These are phyloP conservation scores for Nissolia schottii DNA, from an alignment of 306 rosid species.

Conservation along the genomic window DNA sequence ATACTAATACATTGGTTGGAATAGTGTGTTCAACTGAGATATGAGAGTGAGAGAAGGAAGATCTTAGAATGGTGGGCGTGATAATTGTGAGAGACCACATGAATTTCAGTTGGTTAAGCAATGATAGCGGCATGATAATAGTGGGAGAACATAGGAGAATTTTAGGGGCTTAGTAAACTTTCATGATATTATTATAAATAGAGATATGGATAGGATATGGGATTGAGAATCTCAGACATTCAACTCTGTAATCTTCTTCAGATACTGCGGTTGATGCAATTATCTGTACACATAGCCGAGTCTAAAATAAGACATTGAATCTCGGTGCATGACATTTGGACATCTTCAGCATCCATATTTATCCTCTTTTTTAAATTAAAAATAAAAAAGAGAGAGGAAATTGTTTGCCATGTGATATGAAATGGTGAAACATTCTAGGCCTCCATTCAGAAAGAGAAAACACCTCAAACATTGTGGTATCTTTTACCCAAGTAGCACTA, in stretches of 20 bases:
- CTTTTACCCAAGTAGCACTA: neutral
- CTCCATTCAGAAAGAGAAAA: neutral
- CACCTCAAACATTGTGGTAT: neutral
- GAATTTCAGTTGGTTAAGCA: neutral
- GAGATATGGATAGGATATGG: neutral
- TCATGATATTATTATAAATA: neutral
- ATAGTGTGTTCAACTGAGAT: neutral
- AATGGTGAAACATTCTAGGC: neutral
- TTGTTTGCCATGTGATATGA: neutral
- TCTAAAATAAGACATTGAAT: neutral
- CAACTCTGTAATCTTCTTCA: conserved; percentile 2
- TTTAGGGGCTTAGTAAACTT: neutral
- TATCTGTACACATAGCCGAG: neutral
- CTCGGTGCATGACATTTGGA: neutral
- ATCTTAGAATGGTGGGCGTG: neutral
- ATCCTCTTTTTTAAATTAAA: neutral
- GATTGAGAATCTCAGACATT: neutral
- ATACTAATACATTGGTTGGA: neutral
- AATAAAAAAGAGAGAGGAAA: too few species aligned
- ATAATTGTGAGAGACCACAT: neutral
- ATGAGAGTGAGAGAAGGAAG: neutral
- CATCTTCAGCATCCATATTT: neutral
- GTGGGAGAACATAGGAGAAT: neutral
- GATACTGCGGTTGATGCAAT: neutral
- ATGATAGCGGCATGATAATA: neutral